phyloP scores from a whole-genome alignment of 2,329 filamentous ascomycete genomes.

The Ustilaginoidea virens region DNA sequence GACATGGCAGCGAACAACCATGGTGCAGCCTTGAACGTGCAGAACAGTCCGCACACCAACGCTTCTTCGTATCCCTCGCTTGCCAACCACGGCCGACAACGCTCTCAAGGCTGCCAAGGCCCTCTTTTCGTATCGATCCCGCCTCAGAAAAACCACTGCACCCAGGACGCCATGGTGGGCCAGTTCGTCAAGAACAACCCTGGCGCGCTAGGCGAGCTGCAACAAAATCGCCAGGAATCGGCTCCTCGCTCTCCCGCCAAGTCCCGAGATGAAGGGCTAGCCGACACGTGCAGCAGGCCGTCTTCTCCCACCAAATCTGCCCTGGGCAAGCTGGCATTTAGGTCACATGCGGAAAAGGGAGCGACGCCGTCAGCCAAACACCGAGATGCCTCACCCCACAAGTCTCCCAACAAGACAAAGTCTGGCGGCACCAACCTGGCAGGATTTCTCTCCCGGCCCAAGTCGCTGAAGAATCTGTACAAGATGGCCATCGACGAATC shows the following conservation, averaged over 20 bases:
- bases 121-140: no score
- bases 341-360: slow-evolving; percentile 24
- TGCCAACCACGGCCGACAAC: slow-evolving; percentile 31
- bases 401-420: slow-evolving; percentile 65
- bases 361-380: slow-evolving; percentile 18
- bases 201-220: slow-evolving; percentile 38
- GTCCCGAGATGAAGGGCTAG: slow-evolving; percentile 15
- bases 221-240: slow-evolving; percentile 35
- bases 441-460: slow-evolving; percentile 57
- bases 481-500: slow-evolving; percentile 36
- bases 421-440: slow-evolving; percentile 73
- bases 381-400: slow-evolving; percentile 36
- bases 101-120: no score
- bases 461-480: slow-evolving; percentile 54
- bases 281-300: slow-evolving; percentile 9
- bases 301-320: slow-evolving; percentile 13
- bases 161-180: slow-evolving; percentile 15
- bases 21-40: no score
- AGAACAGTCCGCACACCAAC: no score
- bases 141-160: no score
- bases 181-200: slow-evolving; percentile 21
- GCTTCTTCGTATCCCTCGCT: no score
- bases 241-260: slow-evolving; percentile 24
- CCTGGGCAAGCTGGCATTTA: slow-evolving; percentile 24
- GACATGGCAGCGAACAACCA: no score